Evolutionary conservation across 202 grass and related monocot species (phyloP), one percentile per base, ranked within the genome.

Genomic region (Alloteropsis angusta): DNA sequence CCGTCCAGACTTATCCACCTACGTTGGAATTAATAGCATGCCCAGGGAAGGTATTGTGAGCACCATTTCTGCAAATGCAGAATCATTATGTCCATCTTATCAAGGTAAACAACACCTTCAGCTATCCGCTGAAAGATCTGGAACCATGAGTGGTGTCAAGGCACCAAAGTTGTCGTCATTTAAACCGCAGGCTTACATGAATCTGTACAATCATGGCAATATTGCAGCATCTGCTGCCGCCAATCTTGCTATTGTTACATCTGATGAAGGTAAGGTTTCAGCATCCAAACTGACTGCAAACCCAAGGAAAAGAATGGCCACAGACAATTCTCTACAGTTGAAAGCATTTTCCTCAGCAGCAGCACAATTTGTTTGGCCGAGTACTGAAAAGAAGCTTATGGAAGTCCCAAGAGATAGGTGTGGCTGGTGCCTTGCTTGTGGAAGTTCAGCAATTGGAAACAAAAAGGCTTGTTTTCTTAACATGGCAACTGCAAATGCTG

Each of bases 351-450:
- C 88, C 58, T 52, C 71, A 79, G 90, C 88, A 72, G 82, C 88
- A 1, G 53, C 83, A 46, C 88, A 93, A 54, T 99, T 99, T 89
- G 48, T 93, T 39, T 99, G 96, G 96, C 92, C 96, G 56, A 93
- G 85, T 79, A 76, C 71, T 0, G 96, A 99, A 76, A 95, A 87
- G 84, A 93, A 88, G 76, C 71, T 87, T 76, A 89, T 87, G 83
- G 96, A 99, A 81, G 77, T 91, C 36, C 96, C 96, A 63, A 95
- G 92, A 91, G 96, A 98, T 87, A 86, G 76, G 88, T 98, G 96
- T 80, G 96, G 96, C 74, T 98, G 96, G 96, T 98, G 96, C 76
- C 78, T 95, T 88, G 84, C 90, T 28, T 98, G 96, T 63, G 87
- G 88, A 94, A 93, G 87, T 85, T 89, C 87, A 17, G 82, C 88